Conservation (phyloP, 2,329 filamentous ascomycete species). For the Pezicula rhizophila region DNA sequence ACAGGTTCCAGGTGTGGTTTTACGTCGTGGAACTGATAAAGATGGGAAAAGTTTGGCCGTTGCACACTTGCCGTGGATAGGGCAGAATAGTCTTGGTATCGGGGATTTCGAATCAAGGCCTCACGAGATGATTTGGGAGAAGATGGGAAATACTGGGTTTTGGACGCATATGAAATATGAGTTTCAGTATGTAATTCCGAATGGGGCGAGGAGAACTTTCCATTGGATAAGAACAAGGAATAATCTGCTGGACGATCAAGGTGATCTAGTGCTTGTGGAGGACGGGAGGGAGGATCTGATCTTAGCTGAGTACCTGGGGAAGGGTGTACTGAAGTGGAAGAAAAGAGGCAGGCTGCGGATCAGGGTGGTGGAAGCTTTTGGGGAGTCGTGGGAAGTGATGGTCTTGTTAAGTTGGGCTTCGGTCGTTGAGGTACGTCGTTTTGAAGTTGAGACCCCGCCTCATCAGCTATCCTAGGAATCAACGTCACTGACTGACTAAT, state of each 20-base stretch:
- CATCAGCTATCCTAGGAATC: too few relatives aligned
- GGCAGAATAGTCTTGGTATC: conserved; percentile 15
- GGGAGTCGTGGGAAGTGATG: conserved; percentile 14
- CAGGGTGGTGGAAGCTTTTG: conserved; percentile 9
- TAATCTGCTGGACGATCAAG: conserved; percentile 19
- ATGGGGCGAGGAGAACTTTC: conserved; percentile 11
- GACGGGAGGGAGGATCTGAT: conserved; percentile 14
- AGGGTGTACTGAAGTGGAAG: conserved; percentile 20
- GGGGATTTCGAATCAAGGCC: conserved; percentile 12
- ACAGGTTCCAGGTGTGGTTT: conserved; percentile 14
- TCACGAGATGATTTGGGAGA: conserved; percentile 14
- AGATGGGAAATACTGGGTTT: conserved; percentile 14
- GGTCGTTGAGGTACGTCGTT: conserved; percentile 15
- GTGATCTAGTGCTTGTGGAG: conserved; percentile 19
- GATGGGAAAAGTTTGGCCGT: conserved; percentile 12
- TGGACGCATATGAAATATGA: conserved; percentile 22
- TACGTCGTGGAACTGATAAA: conserved; percentile 15
- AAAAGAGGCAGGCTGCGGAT: conserved; percentile 17
- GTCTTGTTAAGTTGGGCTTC: conserved; percentile 19
- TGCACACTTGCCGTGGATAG: conserved; percentile 14
- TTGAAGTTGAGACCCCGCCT: too few relatives aligned
- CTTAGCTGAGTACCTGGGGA: conserved; percentile 17
- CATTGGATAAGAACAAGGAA: conserved; percentile 20
- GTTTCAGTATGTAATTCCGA: conserved; percentile 10
- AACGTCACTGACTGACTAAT: neutral